Evolutionary conservation across 352 stramenopile genomes (phyloP), one percentile per base, ranked within the genome.

Genomic region (Phytophthora multivora): DNA sequence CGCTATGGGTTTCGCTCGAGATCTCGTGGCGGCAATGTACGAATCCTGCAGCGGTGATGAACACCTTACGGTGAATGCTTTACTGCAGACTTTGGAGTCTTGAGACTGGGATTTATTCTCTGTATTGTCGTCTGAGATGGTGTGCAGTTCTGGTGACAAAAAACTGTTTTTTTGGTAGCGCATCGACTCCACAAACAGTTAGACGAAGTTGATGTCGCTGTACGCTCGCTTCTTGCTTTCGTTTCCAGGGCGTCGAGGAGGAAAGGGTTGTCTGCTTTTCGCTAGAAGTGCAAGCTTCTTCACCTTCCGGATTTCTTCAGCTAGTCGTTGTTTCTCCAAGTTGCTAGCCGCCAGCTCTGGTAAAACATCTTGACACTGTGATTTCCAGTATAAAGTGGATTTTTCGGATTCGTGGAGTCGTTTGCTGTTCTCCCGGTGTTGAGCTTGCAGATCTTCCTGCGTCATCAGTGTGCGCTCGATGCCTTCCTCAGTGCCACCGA

Each of bases 31-130:
- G 15, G 56, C 65, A 0, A 71, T 92, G 33, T 87, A 86, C 63
- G 83, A 90, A 51, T 89, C 79, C 2, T 91, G 83, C 38, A 74
- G 58, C 13, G 63, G 58, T 1, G 71, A 90, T 47, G 83, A 91
- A 52, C 65, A 88, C 28, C 21, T 79, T 8, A 69, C 82, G 5
- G 76, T 74, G 0, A 84, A 89, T 46, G 62, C 79, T 26, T 57
- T 91, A 26, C 74, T 88, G 19, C 69, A 88, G 41, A 89, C 80
- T 15, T 63, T 89, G 15, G 65, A 78, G 18, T 59, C 45, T 11
- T 71, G 30, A 23, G 4, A 23, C 21, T 23, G 21, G 21, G 21
- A 2, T 2, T 23, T 23, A 23, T 23, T 23, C 21, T 23, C n/a
- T n/a, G n/a, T n/a, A n/a, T n/a, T n/a, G n/a, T n/a, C n/a, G n/a